phyloP scores from a whole-genome alignment of 2,329 filamentous ascomycete genomes.

The Pyricularia sp. region DNA sequence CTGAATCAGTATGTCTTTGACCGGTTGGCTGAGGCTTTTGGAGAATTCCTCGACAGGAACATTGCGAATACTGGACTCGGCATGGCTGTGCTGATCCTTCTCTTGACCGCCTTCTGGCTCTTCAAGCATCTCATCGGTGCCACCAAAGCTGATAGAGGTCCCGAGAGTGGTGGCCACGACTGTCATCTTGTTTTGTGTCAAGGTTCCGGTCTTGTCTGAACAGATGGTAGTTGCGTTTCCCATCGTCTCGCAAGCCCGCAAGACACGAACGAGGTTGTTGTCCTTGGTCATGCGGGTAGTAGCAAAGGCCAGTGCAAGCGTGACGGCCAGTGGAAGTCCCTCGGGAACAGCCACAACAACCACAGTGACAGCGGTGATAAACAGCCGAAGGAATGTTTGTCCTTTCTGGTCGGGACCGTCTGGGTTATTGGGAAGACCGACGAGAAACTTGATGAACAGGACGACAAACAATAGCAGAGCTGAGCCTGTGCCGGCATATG shows the following conservation, averaged over 20 bases:
- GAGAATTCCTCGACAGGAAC: slow-evolving; percentile 6
- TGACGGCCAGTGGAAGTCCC: slow-evolving; percentile 57
- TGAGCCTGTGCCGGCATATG: slow-evolving; percentile 48
- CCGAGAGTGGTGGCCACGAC: slow-evolving; percentile 53
- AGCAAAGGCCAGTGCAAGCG: slow-evolving; percentile 56
- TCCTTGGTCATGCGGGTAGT: slow-evolving; percentile 60
- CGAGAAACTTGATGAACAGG: slow-evolving; percentile 69
- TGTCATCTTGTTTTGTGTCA: slow-evolving; percentile 62
- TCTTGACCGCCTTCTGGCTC: slow-evolving; percentile 4
- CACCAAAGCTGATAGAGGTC: slow-evolving; percentile 39
- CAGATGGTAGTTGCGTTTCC: slow-evolving; percentile 52
- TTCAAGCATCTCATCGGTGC: slow-evolving; percentile 1
- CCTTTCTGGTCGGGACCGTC: slow-evolving; percentile 6
- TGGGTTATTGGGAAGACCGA: slow-evolving; percentile 51
- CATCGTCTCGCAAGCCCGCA: slow-evolving; percentile 63
- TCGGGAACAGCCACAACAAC: slow-evolving; percentile 60
- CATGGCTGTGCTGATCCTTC: slow-evolving; percentile 16
- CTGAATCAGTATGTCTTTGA: slow-evolving; percentile 44
- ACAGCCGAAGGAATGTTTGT: slow-evolving; percentile 48
- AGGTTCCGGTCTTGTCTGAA: slow-evolving; percentile 59
- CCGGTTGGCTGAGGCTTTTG: slow-evolving; percentile 27
- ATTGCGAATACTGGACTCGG: slow-evolving; percentile 1
- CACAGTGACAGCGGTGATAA: slow-evolving; percentile 56
- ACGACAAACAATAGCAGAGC: slow-evolving; percentile 67
- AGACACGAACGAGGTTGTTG: slow-evolving; percentile 59